Evolutionary conservation across 2,329 filamentous ascomycete genomes (phyloP), one percentile per base, ranked within the genome.

Genomic region (Plenodomus lindquistii): DNA sequence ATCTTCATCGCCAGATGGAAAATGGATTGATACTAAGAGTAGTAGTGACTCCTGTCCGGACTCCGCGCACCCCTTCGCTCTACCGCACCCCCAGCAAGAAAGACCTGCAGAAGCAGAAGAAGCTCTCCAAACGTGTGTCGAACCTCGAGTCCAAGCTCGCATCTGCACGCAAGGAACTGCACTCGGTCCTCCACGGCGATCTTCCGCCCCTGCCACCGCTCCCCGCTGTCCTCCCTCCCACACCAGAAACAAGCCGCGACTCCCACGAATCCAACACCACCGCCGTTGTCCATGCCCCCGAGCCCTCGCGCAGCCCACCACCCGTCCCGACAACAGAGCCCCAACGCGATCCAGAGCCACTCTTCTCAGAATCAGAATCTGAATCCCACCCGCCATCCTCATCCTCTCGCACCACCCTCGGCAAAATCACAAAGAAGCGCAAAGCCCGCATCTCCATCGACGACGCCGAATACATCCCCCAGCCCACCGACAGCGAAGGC

Each of bases 101-200:
- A 56, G 83, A 85, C 43, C 69, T 85, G 5, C 73, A 79, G 41
- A 80, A 78, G 58, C 81, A 85, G 57, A 74, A 78, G 48, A 84
- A 82, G 52, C 70, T 86, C 24, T 72, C 77, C 35, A 84, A 83
- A 69, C 77, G 81, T 43, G 82, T 86, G 22, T 84, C 81, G 55
- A 78, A 85, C 54, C 75, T 86, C 11, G 83, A 86, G 57, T 65
- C 73, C 11, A 84, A 85, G 62, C 75, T 86, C 22, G 73, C 80
- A 15, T 74, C 76, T 29, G 82, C 82, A 8, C 76, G 81, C 27
- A 75, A 75, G 40, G 79, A 86, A 65, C 74, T 86, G 19, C 72
- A 75, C 24, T 71, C 78, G 4, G 73, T 79, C 34, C 68, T 81
- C 15, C 48, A 50, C 18, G 75, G 78, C 20, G 74, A 79, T 31